Evolutionary conservation across 257 asterid genomes (phyloP).

Genomic region (Rehmannia glutinosa): DNA sequence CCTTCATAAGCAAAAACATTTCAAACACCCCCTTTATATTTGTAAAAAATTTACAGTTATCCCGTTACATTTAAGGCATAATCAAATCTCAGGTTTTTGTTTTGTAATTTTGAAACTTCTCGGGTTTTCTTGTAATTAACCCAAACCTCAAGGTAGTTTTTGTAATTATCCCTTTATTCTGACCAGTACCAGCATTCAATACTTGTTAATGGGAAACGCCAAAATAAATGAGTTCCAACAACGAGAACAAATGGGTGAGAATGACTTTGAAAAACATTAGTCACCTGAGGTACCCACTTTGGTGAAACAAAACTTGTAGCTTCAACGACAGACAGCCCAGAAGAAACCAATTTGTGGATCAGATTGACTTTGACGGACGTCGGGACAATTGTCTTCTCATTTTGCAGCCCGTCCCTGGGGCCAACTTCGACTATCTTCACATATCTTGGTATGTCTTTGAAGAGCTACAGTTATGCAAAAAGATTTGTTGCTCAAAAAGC

Average conservation of each 20-base stretch:
- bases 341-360: constrained; percentile 64
- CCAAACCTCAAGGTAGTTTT: too few species aligned
- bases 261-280: not conserved
- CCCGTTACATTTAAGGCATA: too few species aligned
- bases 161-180: too few species aligned
- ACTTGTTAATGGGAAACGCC: not conserved
- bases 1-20: too few species aligned
- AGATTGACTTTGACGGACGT: constrained; percentile 69
- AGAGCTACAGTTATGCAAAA: constrained; percentile 42
- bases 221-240: not conserved
- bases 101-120: too few species aligned
- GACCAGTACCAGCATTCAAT: too few species aligned
- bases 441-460: constrained; percentile 58
- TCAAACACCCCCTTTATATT: too few species aligned
- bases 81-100: too few species aligned
- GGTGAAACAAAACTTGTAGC: constrained; percentile 98
- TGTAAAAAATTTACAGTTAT: too few species aligned
- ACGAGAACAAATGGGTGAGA: not conserved
- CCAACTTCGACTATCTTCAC: constrained; percentile 98
- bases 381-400: constrained; percentile 80
- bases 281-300: constrained; percentile 99
- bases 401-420: constrained; percentile 94
- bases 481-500: constrained; percentile 13
- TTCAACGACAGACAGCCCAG: constrained; percentile 86
- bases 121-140: too few species aligned